These are phyloP conservation scores for Trypanosoma lewisi DNA, from an alignment of 208 protist species.

Conservation along the genomic window DNA sequence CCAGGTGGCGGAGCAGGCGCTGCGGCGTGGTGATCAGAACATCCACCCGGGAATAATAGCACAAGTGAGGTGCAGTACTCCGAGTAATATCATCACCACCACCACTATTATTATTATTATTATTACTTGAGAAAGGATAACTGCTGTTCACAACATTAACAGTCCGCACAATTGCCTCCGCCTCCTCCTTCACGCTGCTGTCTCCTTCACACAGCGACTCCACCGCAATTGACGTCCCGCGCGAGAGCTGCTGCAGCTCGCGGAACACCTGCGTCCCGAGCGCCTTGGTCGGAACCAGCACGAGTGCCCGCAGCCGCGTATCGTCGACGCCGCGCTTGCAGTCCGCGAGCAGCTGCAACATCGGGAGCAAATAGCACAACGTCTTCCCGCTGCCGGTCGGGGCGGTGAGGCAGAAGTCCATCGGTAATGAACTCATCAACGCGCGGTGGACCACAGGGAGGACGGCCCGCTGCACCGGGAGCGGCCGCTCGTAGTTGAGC, in stretches of 20 bases:
- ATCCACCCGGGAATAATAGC: slow-evolving; percentile 74
- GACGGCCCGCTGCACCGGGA: slow-evolving; percentile 80
- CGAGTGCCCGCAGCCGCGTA: slow-evolving; percentile 64
- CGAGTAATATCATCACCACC: background rate
- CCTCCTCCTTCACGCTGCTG: slow-evolving; percentile 38
- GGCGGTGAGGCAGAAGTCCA: slow-evolving; percentile 89
- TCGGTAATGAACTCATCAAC: slow-evolving; percentile 68
- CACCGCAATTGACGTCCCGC: slow-evolving; percentile 58
- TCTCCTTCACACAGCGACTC: slow-evolving; percentile 66
- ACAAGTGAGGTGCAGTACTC: background rate
- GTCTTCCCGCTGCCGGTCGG: slow-evolving; percentile 90
- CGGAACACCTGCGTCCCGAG: slow-evolving; percentile 80
- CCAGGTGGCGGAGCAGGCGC: slow-evolving; percentile 75
- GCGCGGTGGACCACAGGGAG: slow-evolving; percentile 65
- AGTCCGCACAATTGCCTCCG: slow-evolving; percentile 46
- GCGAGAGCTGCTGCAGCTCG: slow-evolving; percentile 61
- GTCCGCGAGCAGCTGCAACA: slow-evolving; percentile 62
- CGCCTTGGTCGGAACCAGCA: slow-evolving; percentile 80
- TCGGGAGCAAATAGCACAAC: slow-evolving; percentile 83
- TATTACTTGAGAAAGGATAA: background rate
- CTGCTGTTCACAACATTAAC: slow-evolving; percentile 23
- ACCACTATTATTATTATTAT: background rate
- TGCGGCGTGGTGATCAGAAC: slow-evolving; percentile 85
- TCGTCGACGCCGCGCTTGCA: slow-evolving; percentile 60
- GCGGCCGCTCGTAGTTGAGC: slow-evolving; percentile 62